phyloP scores from a whole-genome alignment of 2,329 filamentous ascomycete genomes.

The Ophiostoma ips region DNA sequence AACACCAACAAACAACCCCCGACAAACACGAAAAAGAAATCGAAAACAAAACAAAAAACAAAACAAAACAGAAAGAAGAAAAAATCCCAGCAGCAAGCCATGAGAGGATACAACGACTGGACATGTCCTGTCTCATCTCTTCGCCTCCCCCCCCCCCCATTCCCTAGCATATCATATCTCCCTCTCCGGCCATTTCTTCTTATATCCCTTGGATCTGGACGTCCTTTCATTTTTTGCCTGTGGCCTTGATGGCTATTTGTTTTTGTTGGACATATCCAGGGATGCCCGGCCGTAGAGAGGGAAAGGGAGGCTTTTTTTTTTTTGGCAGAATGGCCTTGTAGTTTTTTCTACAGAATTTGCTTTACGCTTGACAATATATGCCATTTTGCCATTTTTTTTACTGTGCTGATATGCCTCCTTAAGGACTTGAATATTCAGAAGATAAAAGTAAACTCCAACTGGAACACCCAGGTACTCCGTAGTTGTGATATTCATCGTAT shows the following conservation, averaged over 20 bases:
- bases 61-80: not conserved
- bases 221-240: not conserved
- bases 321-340: not conserved
- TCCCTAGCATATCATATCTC: not conserved
- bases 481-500: too few relatives aligned
- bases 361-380: not conserved
- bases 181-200: not conserved
- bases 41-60: not conserved
- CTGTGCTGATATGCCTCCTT: too few relatives aligned
- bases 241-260: not conserved
- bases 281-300: not conserved
- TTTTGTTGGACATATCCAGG: not conserved
- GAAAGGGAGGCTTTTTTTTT: not conserved
- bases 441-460: too few relatives aligned
- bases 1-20: not conserved
- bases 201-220: not conserved
- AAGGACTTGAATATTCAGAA: too few relatives aligned
- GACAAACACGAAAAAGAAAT: not conserved
- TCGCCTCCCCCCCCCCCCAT: not conserved
- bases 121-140: not conserved
- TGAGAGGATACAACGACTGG: not conserved
- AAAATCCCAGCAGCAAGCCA: not conserved
- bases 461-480: too few relatives aligned
- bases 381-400: too few relatives aligned
- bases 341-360: not conserved